phyloP scores from a whole-genome alignment of 306 rosid species.

The Heteromeles arbutifolia region DNA sequence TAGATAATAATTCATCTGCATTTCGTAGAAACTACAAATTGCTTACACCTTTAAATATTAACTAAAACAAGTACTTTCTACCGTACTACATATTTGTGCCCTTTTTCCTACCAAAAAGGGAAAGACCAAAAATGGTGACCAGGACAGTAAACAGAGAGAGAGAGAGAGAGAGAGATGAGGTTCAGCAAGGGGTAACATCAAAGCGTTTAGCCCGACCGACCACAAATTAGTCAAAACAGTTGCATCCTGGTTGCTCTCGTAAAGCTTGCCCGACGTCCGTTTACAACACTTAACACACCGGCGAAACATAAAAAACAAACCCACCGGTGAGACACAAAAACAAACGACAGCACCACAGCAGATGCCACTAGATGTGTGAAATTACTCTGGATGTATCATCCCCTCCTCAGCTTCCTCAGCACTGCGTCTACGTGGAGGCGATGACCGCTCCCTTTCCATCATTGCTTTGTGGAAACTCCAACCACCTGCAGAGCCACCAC shows the following conservation, averaged over 20 bases:
- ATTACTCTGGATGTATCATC: constrained; percentile 42
- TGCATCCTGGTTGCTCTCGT: constrained; percentile 26
- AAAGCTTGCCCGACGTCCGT: constrained; percentile 22
- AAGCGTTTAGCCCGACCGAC: constrained; percentile 21
- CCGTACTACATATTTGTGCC: background rate
- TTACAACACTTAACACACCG: constrained; percentile 1
- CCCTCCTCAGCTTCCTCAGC: constrained; percentile 76
- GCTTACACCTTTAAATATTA: background rate
- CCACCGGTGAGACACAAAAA: constrained; percentile 15
- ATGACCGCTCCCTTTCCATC: constrained; percentile 41
- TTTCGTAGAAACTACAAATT: background rate
- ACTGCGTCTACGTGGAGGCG: constrained; percentile 10
- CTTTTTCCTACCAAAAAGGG: background rate
- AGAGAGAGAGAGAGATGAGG: background rate
- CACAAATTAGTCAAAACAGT: constrained; percentile 20
- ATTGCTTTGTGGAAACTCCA: constrained; percentile 71
- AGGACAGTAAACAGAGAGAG: background rate
- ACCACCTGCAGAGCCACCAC: constrained; percentile 23
- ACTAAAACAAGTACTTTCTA: background rate
- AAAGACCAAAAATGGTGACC: background rate
- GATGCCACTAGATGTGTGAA: background rate
- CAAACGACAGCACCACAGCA: background rate
- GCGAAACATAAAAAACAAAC: constrained; percentile 8
- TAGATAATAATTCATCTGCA: background rate
- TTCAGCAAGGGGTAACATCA: constrained; percentile 2